phyloP scores from a whole-genome alignment of 345 rosid genomes.

The Conringia planisiliqua region DNA sequence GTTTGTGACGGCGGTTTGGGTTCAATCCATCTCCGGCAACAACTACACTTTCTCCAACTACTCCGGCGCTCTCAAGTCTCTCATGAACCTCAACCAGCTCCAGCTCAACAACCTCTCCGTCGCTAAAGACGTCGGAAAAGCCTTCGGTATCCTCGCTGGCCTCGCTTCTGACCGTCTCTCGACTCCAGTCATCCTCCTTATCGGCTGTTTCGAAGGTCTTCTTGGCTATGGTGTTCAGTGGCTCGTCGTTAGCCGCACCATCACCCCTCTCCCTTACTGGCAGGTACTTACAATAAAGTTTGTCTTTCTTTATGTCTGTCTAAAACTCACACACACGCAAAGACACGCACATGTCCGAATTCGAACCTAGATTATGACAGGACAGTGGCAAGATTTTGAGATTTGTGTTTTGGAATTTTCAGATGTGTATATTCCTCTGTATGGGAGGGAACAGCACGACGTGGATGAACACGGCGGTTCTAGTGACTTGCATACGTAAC shows the following conservation, averaged over 20 bases:
- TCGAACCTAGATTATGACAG: too few relatives aligned
- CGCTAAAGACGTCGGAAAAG: constrained; percentile 91
- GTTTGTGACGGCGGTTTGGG: constrained; percentile 93
- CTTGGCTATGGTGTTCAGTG: constrained; percentile 92
- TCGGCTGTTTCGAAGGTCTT: constrained; percentile 84
- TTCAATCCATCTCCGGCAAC: constrained; percentile 87
- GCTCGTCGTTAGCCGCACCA: constrained; percentile 74
- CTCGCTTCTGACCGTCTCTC: constrained; percentile 79
- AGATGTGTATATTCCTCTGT: constrained; percentile 76
- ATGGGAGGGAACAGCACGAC: constrained; percentile 95
- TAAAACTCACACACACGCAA: too few relatives aligned
- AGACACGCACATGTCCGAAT: too few relatives aligned
- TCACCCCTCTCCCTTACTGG: constrained; percentile 78
- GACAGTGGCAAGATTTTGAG: background rate
- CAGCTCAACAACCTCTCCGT: constrained; percentile 80
- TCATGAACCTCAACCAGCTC: constrained; percentile 82
- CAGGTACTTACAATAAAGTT: constrained; percentile 43
- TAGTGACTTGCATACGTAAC: constrained; percentile 86
- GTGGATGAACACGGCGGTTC: constrained; percentile 96
- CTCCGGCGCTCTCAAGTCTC: constrained; percentile 76
- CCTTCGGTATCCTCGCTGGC: constrained; percentile 92
- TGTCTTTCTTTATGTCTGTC: background rate
- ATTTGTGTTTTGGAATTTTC: background rate
- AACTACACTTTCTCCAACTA: constrained; percentile 92
- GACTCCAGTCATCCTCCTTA: constrained; percentile 62